Evolutionary conservation across 139 green algal species (phyloP).

Genomic region (Chlamydomonas sp.): DNA sequence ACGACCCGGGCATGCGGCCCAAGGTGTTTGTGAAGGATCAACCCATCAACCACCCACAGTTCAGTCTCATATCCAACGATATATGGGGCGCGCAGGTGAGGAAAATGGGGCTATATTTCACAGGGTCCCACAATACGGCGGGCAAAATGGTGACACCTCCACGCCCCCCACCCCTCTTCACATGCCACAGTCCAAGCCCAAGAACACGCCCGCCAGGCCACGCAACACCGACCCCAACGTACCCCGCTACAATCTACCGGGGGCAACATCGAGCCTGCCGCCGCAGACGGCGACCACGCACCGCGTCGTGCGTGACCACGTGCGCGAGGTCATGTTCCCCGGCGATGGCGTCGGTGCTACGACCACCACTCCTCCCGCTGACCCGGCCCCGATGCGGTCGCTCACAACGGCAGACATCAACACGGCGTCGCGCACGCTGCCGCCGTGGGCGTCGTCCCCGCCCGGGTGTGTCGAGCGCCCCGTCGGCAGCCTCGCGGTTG

Average conservation of each 20-base stretch:
- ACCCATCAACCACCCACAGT: conserved; percentile 17
- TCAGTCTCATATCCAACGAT: conserved; percentile 13
- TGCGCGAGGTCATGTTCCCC: no score
- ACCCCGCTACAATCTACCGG: conserved; percentile 21
- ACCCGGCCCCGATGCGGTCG: no score
- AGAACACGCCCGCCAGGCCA: background rate
- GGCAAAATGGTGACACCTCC: no score
- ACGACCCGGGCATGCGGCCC: conserved; percentile 24
- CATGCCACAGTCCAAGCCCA: conserved; percentile 6
- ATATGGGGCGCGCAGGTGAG: conserved; percentile 22
- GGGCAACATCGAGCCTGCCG: no score
- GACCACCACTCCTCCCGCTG: no score
- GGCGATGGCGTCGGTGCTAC: no score
- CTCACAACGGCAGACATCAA: no score
- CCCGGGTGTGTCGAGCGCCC: background rate
- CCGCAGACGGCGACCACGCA: no score
- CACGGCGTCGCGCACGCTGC: no score
- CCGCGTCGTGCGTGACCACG: no score
- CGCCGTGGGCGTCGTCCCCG: no score
- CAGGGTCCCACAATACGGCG: background rate
- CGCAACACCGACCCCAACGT: conserved; percentile 24
- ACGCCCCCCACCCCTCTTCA: no score
- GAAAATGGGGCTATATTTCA: background rate
- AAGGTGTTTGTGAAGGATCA: conserved; percentile 1
- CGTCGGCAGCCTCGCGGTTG: conserved; percentile 1